Base-by-base conservation (phyloP, 208 protist species). In the Trypanosoma melophagium region DNA sequence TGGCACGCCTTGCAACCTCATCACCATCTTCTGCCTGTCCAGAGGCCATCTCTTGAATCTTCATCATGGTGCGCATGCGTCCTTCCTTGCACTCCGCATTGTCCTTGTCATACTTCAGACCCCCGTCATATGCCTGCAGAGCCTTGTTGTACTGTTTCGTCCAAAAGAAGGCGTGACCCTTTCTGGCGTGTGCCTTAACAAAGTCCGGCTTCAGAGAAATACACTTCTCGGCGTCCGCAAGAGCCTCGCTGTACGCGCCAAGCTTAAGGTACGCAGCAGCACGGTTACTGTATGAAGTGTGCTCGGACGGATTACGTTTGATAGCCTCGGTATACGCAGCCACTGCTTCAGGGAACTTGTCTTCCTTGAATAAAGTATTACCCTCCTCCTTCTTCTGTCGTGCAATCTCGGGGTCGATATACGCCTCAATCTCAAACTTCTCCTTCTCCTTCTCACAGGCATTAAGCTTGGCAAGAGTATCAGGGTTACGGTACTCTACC, bases 201-300 rank as follows among this genome's bases (percentile, higher is more conserved):
- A 98, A 98, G 61, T 92, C 91, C 10, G 96, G 97, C 71, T 97
- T 95, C 58, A 98, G 71, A 64, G 94, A 80, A 44, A 99, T 88
- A 72, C 90, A 97, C 74, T 97, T 98, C 61, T 98, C 94, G n/a
- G 89, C 92, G 66, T 99, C 97, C 68, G 97, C 95, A 51, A 98
- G 77, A 16, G 94, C 97, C 49, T 96, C 77, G 68, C 84, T 92
- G 75, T 89, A 99, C 38, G 97, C 95, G 41, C 90, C 93, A 13
- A 99, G 84, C 86, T 99, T 99, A 47, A 97, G 85, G 81, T 98
- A 99, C 60, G 92, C 83, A 4, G 97, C 94, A 16, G 97, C 96
- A 59, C 96, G 86, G 80, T 99, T 99, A 70, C 80, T 94, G 88
- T 98, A 99, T 22, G 94, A 44, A 38, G 91, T 96, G 74, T 98